Evolutionary conservation across 2,329 filamentous ascomycete species (phyloP).

Genomic region (Sporothrix dimorphospora): DNA sequence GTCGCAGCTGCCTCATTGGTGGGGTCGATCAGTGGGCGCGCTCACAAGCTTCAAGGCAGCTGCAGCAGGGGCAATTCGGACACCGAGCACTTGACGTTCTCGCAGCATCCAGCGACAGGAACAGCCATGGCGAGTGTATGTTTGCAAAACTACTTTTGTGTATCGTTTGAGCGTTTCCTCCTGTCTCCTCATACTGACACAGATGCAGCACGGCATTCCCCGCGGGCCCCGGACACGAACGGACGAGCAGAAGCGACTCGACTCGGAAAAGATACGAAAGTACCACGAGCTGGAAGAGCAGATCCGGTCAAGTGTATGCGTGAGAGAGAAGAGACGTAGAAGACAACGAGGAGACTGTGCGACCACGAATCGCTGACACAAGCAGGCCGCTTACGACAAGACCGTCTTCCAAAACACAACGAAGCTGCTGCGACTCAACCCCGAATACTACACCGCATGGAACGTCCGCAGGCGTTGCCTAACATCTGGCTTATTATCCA

Average conservation of each 20-base stretch:
- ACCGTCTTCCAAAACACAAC: conserved; percentile 69
- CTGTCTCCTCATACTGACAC: conserved; percentile 25
- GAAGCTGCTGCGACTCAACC: conserved; percentile 75
- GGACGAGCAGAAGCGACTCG: conserved; percentile 70
- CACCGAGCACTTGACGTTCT: neutral
- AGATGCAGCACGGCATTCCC: conserved; percentile 76
- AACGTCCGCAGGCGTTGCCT: conserved; percentile 78
- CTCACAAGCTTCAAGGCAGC: neutral
- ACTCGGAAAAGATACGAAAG: conserved; percentile 73
- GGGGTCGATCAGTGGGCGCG: conserved; percentile 1
- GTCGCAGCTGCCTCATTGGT: conserved; percentile 3
- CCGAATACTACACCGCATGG: conserved; percentile 91
- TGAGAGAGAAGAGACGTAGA: neutral
- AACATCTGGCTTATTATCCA: conserved; percentile 62
- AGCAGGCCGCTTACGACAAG: conserved; percentile 52
- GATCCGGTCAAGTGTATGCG: conserved; percentile 65
- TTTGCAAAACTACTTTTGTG: neutral
- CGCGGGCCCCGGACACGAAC: conserved; percentile 66
- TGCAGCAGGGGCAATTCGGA: neutral
- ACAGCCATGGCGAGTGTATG: conserved; percentile 17
- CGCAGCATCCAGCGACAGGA: neutral
- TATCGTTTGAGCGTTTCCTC: neutral
- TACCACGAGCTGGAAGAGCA: conserved; percentile 73
- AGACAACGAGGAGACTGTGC: neutral
- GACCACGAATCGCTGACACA: neutral